Evolutionary conservation across 305 asterid species (phyloP).

Genomic region (Striga hermonthica): DNA sequence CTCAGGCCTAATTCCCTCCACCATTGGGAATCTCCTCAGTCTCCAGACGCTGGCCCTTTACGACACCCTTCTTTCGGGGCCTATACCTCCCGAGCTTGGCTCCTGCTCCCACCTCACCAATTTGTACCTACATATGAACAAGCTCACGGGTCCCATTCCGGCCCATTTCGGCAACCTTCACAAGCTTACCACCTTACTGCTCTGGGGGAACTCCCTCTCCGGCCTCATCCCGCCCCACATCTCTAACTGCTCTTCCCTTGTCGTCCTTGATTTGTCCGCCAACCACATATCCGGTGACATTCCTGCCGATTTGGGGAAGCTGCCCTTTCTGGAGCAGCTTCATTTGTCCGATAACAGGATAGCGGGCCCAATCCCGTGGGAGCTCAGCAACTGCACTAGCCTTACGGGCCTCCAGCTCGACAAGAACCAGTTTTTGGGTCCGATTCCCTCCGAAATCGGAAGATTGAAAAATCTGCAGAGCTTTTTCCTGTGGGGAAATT

Average conservation of each 20-base stretch:
- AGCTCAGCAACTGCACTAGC: constrained; percentile 70
- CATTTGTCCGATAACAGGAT: constrained; percentile 79
- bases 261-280: constrained; percentile 74
- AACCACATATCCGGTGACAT: constrained; percentile 71
- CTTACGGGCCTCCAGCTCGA: constrained; percentile 80
- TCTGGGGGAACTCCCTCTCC: constrained; percentile 77
- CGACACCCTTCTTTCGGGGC: constrained; percentile 70
- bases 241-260: constrained; percentile 67
- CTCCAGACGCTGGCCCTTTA: constrained; percentile 68
- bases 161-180: constrained; percentile 59
- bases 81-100: constrained; percentile 75
- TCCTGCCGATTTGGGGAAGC: constrained; percentile 65
- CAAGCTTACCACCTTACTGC: constrained; percentile 71
- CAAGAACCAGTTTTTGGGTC: constrained; percentile 70
- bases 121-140: constrained; percentile 77
- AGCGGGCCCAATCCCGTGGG: constrained; percentile 57
- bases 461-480: constrained; percentile 70
- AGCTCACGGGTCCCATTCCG: constrained; percentile 73
- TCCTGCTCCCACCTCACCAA: constrained; percentile 59
- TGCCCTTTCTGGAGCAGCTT: constrained; percentile 65
- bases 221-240: constrained; percentile 60
- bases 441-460: constrained; percentile 64
- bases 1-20: constrained; percentile 68
- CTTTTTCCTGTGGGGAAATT: constrained; percentile 82
- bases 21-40: constrained; percentile 61